Base-by-base conservation (phyloP, 2,329 filamentous ascomycete species). In the Calonectria fujianensis region DNA sequence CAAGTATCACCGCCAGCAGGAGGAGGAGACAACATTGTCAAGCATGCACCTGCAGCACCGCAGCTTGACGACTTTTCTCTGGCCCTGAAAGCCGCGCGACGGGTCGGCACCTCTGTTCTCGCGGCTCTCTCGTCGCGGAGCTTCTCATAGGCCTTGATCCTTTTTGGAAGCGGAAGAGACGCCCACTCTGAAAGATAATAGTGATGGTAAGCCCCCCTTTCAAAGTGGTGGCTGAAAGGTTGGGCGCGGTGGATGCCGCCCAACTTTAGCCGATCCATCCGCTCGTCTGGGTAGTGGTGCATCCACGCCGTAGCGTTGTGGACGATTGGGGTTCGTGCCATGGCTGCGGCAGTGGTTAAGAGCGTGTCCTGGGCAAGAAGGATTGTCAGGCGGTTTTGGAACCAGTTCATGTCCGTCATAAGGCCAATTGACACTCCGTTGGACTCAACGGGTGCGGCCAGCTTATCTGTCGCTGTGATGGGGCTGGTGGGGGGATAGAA, bases 141-240 rank as follows among this genome's bases (percentile, higher is more conserved):
- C 10, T 39, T 14, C 20, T 59, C 54, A 9, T 59, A 59, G 20
- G 32, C 54, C 32, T 16, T 11, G 1, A 59, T 59, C 7, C 32
- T 32, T 7, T 27, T 2, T 1, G 54, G 11, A 37, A 37, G 32
- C 1, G 54, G 20, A 11, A 24, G 54, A 2, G 32, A 37, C 11
- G 32, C 24, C 54, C 54, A 59, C 32, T 59, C 32, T 1, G 54
- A 32, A 5, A 59, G 18, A 32, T 37, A 59, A n/a, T 24, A 59
- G 54, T 59, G 9, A 32, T 37, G 31, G 32, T 59, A 59, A 13
- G 54, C 32, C 4, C 54, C 54, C 13, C n/a, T 37, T 37, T 59
- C 54, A 9, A 59, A 59, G 32, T 59, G 9, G 32, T 59, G 54
- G n/a, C 54, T 59, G 32, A 37, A 59, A 8, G 54, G 54, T 32